phyloP scores from a whole-genome alignment of 2,329 filamentous ascomycete species.

The Aureobasidium sp. region DNA sequence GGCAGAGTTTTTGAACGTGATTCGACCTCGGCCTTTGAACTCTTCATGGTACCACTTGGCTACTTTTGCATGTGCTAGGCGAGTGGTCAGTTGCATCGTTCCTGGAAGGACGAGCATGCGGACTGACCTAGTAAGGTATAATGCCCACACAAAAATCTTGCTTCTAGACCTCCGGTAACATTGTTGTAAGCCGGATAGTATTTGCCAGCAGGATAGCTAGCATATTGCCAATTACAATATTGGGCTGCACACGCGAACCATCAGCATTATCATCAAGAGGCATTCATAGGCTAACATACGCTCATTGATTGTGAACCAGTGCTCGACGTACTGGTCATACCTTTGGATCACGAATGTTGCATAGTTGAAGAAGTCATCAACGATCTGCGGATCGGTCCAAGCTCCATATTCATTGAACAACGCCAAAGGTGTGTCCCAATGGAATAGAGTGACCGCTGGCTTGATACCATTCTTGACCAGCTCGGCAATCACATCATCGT shows the following conservation, averaged over 20 bases:
- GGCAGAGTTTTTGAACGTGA: constrained; percentile 36
- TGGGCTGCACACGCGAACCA: no score
- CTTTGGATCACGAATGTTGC: constrained; percentile 33
- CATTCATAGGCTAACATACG: constrained; percentile 22
- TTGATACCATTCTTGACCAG: constrained; percentile 31
- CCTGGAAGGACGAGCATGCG: neutral
- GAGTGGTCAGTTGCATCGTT: no score
- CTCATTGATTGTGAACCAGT: constrained; percentile 39
- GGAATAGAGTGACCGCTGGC: constrained; percentile 41
- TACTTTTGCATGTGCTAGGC: no score
- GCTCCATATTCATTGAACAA: constrained; percentile 33
- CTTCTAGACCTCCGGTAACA: constrained; percentile 23
- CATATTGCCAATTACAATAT: constrained; percentile 21
- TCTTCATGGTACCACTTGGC: constrained; percentile 33
- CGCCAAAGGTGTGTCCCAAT: constrained; percentile 38
- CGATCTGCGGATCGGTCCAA: constrained; percentile 34
- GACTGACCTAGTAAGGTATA: constrained; percentile 33
- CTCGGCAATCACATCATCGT: constrained; percentile 40
- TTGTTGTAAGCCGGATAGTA: constrained; percentile 36
- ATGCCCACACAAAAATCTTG: constrained; percentile 31
- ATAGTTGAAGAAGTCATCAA: constrained; percentile 36
- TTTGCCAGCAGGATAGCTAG: constrained; percentile 23
- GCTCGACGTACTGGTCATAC: constrained; percentile 35
- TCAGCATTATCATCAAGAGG: no score
- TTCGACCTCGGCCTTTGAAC: constrained; percentile 32